Evolutionary conservation across 2,329 filamentous ascomycete genomes (phyloP).

Genomic region (Cladosporium sphaerospermum): DNA sequence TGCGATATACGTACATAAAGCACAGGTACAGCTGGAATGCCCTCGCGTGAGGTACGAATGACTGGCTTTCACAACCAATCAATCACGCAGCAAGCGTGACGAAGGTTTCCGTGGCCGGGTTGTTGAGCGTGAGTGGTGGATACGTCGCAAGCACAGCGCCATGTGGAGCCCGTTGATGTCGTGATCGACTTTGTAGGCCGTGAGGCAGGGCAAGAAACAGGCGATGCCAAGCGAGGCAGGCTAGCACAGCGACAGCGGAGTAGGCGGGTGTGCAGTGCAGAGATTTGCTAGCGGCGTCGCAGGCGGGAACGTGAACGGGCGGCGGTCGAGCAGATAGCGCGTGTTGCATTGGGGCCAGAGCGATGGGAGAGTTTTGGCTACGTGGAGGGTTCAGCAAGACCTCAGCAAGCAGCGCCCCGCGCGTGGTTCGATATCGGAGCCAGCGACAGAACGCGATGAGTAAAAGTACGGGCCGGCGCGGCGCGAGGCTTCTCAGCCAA

Average conservation of each 20-base stretch:
- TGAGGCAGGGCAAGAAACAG: neutral
- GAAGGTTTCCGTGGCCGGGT: too few relatives aligned
- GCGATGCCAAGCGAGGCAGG: neutral
- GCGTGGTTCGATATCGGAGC: neutral
- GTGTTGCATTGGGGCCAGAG: neutral
- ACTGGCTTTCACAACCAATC: too few relatives aligned
- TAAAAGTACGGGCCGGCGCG: neutral
- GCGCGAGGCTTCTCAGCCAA: neutral
- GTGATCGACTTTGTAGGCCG: neutral
- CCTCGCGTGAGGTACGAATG: too few relatives aligned
- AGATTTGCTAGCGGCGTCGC: slow-evolving; percentile 5
- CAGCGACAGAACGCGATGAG: neutral
- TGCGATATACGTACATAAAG: too few relatives aligned
- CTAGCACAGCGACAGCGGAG: neutral
- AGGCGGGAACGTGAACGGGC: neutral
- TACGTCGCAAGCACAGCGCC: too few relatives aligned
- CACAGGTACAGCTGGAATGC: too few relatives aligned
- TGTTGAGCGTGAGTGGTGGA: too few relatives aligned
- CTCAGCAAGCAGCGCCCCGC: neutral
- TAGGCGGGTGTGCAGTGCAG: neutral
- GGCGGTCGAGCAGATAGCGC: neutral
- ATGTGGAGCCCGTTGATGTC: neutral
- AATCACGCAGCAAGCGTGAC: too few relatives aligned
- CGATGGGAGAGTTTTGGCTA: neutral
- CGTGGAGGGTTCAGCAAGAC: neutral